phyloP scores from a whole-genome alignment of 805 yeast species.

The Barnettozyma californica region DNA sequence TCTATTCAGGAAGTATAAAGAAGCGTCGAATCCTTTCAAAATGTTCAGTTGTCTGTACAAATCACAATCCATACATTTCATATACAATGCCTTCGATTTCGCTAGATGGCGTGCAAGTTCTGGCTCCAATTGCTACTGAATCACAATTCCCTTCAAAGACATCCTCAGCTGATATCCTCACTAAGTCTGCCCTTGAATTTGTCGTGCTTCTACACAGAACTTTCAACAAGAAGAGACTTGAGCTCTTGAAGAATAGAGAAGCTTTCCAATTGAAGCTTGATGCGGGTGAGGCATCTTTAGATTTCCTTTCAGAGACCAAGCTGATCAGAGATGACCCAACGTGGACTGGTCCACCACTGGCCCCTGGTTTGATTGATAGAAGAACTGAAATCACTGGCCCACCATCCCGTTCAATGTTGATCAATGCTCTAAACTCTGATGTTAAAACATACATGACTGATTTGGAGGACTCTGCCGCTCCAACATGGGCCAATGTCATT shows the following conservation, averaged over 20 bases:
- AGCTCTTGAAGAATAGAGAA: slow-evolving; percentile 57
- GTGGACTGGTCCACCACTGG: slow-evolving; percentile 72
- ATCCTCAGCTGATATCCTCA: slow-evolving; percentile 32
- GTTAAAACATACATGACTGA: slow-evolving; percentile 85
- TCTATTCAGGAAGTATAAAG: no score
- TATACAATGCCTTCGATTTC: slow-evolving; percentile 18
- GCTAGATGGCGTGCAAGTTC: slow-evolving; percentile 31
- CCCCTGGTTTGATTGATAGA: slow-evolving; percentile 68
- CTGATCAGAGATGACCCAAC: slow-evolving; percentile 64
- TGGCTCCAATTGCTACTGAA: slow-evolving; percentile 28
- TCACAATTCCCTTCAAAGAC: slow-evolving; percentile 35
- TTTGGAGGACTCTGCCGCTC: slow-evolving; percentile 79
- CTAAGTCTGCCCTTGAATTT: slow-evolving; percentile 50
- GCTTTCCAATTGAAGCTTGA: slow-evolving; percentile 55
- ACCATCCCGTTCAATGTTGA: slow-evolving; percentile 77
- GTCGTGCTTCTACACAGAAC: slow-evolving; percentile 68
- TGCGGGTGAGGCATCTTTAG: slow-evolving; percentile 36
- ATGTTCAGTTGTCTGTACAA: neutral
- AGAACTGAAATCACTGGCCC: slow-evolving; percentile 85
- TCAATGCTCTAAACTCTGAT: slow-evolving; percentile 72
- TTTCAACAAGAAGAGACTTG: slow-evolving; percentile 55
- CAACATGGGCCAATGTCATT: slow-evolving; percentile 75
- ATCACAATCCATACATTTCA: neutral
- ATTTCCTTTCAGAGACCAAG: slow-evolving; percentile 61
- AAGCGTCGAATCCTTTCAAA: neutral